phyloP scores from a whole-genome alignment of 768 basidiomycete genomes.

The Mycena vitilis region DNA sequence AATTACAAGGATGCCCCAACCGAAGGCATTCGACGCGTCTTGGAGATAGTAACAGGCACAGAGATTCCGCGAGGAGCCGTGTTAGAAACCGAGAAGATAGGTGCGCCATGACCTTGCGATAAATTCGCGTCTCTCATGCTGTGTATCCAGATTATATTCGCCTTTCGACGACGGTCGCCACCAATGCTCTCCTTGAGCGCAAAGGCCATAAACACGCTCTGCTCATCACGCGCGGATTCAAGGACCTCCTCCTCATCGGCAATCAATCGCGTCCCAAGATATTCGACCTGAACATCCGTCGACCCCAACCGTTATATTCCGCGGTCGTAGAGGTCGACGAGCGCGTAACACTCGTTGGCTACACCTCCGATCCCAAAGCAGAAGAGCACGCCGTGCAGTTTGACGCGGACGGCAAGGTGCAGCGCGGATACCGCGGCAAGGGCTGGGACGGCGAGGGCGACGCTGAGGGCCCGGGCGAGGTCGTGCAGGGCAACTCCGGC shows the following conservation, averaged over 20 bases:
- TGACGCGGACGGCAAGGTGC: conserved; percentile 74
- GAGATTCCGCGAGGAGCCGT: conserved; percentile 73
- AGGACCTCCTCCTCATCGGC: conserved; percentile 91
- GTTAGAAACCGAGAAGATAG: conserved; percentile 84
- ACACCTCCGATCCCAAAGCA: conserved; percentile 87
- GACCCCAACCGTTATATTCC: conserved; percentile 81
- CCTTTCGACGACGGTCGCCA: conserved; percentile 94
- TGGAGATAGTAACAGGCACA: conserved; percentile 81
- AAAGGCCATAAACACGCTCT: conserved; percentile 94
- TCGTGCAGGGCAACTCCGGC: conserved; percentile 86
- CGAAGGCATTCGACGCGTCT: conserved; percentile 88
- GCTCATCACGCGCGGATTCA: conserved; percentile 91
- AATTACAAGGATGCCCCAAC: conserved; percentile 96
- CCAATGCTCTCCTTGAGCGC: conserved; percentile 94
- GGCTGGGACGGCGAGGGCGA: conserved; percentile 79
- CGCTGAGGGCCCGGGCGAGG: conserved; percentile 83
- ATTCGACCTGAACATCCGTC: conserved; percentile 92
- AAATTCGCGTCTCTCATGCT: conserved; percentile 5
- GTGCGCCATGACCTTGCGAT: conserved; percentile 49
- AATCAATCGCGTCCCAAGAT: conserved; percentile 96
- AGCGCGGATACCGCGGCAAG: conserved; percentile 76
- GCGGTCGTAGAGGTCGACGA: conserved; percentile 85
- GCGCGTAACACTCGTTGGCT: conserved; percentile 94
- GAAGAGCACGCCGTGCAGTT: conserved; percentile 84
- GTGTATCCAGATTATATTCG: conserved; percentile 81